These are phyloP conservation scores for Emericellopsis atlantica DNA, from an alignment of 2,329 filamentous ascomycete species.

Conservation along the genomic window DNA sequence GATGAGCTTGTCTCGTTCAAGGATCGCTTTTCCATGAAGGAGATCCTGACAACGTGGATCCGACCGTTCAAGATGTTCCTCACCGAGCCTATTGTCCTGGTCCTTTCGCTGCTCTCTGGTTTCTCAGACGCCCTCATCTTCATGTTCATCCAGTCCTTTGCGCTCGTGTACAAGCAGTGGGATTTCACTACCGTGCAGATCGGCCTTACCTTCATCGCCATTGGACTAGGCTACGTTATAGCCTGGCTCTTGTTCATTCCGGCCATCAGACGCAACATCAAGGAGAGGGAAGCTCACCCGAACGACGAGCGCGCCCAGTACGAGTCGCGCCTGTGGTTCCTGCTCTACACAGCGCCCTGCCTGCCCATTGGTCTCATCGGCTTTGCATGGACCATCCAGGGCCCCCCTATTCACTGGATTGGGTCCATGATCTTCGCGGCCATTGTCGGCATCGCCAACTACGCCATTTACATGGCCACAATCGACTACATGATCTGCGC, in stretches of 20 bases:
- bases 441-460: constrained; percentile 62
- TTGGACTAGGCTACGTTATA: constrained; percentile 53
- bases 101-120: constrained; percentile 56
- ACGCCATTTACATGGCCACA: constrained; percentile 62
- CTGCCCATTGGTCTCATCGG: constrained; percentile 56
- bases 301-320: constrained; percentile 50
- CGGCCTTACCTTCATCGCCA: constrained; percentile 51
- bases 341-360: constrained; percentile 48
- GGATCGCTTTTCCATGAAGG: constrained; percentile 43
- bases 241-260: constrained; percentile 48
- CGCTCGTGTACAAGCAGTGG: constrained; percentile 57
- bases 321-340: constrained; percentile 52
- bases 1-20: constrained; percentile 54
- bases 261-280: constrained; percentile 39
- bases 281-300: constrained; percentile 34
- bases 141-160: constrained; percentile 63
- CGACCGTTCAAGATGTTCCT: constrained; percentile 63
- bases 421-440: constrained; percentile 51
- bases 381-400: constrained; percentile 56
- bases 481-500: constrained; percentile 70
- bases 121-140: constrained; percentile 68
- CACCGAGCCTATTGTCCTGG: constrained; percentile 62
- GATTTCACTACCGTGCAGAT: constrained; percentile 41
- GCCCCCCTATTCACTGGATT: constrained; percentile 54
- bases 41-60: constrained; percentile 43